Percentiles rank a stretch among this genome's conserved stretches.
Conservation (phyloP, 2,329 filamentous ascomycete genomes). For the Dothistroma septosporum region DNA sequence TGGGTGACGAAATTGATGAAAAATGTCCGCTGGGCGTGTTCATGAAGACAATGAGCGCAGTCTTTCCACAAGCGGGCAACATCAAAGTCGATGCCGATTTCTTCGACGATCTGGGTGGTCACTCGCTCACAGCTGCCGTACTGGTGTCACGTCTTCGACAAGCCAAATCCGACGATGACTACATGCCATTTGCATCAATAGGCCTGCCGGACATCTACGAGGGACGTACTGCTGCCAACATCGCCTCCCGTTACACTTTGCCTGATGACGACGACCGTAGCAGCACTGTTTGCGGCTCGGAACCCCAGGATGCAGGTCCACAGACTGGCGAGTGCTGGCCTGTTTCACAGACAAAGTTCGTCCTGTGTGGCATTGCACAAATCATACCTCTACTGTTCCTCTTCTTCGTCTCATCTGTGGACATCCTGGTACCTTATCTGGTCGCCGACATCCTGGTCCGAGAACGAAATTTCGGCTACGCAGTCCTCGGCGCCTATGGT, state of each 20-base stretch:
- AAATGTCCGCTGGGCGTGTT: slow-evolving; percentile 13
- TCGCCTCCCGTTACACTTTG: slow-evolving; percentile 17
- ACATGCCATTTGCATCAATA: slow-evolving; percentile 23
- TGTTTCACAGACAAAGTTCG: slow-evolving; percentile 18
- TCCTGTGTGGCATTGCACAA: slow-evolving; percentile 24
- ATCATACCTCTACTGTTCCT: slow-evolving; percentile 23
- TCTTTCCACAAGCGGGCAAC: slow-evolving; percentile 41
- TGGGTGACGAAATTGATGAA: slow-evolving; percentile 1
- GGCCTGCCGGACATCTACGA: slow-evolving; percentile 28
- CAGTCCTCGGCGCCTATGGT: slow-evolving; percentile 21
- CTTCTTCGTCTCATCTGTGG: slow-evolving; percentile 24
- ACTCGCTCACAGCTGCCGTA: slow-evolving; percentile 63
- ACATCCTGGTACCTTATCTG: slow-evolving; percentile 26
- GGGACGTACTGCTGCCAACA: slow-evolving; percentile 21
- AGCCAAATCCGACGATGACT: slow-evolving; percentile 9
- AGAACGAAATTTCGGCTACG: slow-evolving; percentile 14
- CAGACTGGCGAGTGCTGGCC: slow-evolving; percentile 19
- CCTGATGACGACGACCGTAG: slow-evolving; percentile 8
- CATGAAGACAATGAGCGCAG: slow-evolving; percentile 28
- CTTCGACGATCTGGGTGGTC: slow-evolving; percentile 74
- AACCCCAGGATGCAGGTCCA: slow-evolving; percentile 16
- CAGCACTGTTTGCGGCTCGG: slow-evolving; percentile 10
- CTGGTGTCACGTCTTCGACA: slow-evolving; percentile 22
- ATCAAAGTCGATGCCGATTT: slow-evolving; percentile 47
- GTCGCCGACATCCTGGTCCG: slow-evolving; percentile 20